Percentiles rank a stretch among this genome's conserved stretches.
Evolutionary conservation across 2,329 filamentous ascomycete genomes (phyloP).

Genomic region (Huntiella moniliformis): DNA sequence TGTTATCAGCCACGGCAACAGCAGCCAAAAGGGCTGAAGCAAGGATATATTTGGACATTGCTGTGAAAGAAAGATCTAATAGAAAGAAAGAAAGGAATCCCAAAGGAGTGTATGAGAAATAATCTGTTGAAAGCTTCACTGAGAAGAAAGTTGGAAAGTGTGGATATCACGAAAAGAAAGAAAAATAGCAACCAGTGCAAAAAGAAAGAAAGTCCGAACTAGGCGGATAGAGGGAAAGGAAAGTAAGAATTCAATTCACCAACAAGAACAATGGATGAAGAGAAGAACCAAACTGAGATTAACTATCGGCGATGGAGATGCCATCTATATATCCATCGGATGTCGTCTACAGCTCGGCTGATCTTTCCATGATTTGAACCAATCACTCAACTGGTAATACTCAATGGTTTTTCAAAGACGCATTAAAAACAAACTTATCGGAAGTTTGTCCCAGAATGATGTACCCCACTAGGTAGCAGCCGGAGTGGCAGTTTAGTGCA

Average conservation of each 20-base stretch:
- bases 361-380: too few species aligned
- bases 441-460: too few species aligned
- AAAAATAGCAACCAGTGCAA: slow-evolving; percentile 8
- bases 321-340: too few species aligned
- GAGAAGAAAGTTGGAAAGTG: background rate
- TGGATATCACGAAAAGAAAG: slow-evolving; percentile 4
- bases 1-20: slow-evolving; percentile 2
- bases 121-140: background rate
- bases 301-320: too few species aligned
- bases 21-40: slow-evolving; percentile 4
- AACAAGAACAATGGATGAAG: background rate
- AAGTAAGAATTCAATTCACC: slow-evolving; percentile 3
- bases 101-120: background rate
- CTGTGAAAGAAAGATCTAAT: background rate
- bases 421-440: too few species aligned
- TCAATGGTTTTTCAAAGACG: too few species aligned
- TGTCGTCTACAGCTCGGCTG: too few species aligned
- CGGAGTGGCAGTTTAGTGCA: too few species aligned
- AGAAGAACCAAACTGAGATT: too few species aligned
- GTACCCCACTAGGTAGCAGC: too few species aligned
- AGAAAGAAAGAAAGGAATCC: background rate
- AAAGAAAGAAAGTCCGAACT: background rate
- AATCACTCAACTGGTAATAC: too few species aligned
- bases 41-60: slow-evolving; percentile 8
- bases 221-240: background rate